These are phyloP conservation scores for Podospora tetraspora DNA, from an alignment of 495 filamentous ascomycete species.

Conservation along the genomic window DNA sequence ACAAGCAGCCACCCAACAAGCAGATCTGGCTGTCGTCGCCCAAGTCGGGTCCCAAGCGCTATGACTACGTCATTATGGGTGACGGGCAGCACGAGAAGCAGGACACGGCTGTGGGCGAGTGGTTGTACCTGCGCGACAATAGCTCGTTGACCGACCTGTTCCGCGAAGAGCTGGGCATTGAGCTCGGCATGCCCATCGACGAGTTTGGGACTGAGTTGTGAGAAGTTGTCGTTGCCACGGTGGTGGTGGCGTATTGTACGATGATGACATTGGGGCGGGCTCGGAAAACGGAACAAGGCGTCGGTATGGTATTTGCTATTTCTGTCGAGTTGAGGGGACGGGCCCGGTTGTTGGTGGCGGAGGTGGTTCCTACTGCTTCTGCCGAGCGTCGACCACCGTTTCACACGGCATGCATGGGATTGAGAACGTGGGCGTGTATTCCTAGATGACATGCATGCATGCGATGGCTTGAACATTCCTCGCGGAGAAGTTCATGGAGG, in stretches of 20 bases:
- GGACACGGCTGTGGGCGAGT: constrained; percentile 60
- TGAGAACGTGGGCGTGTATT: neutral
- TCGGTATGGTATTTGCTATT: neutral
- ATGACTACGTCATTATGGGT: constrained; percentile 70
- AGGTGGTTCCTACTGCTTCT: neutral
- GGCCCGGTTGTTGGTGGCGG: neutral
- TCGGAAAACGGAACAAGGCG: neutral
- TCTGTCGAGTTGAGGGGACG: neutral
- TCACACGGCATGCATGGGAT: neutral
- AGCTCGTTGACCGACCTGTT: constrained; percentile 66
- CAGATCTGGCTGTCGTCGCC: constrained; percentile 97
- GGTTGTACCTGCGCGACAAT: constrained; percentile 83
- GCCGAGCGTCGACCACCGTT: neutral
- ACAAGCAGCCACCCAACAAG: constrained; percentile 96
- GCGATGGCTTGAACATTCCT: neutral
- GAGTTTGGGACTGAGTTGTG: constrained; percentile 1
- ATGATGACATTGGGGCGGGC: neutral
- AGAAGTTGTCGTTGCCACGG: neutral
- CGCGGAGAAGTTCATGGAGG: neutral
- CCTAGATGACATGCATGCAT: neutral
- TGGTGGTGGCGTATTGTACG: neutral
- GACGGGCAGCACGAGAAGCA: constrained; percentile 72
- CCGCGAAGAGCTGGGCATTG: constrained; percentile 60
- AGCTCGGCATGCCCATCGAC: constrained; percentile 26
- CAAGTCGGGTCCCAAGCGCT: constrained; percentile 85